Base-by-base conservation (phyloP, 179 eudicot species). In the Heliamphora pulchella region DNA sequence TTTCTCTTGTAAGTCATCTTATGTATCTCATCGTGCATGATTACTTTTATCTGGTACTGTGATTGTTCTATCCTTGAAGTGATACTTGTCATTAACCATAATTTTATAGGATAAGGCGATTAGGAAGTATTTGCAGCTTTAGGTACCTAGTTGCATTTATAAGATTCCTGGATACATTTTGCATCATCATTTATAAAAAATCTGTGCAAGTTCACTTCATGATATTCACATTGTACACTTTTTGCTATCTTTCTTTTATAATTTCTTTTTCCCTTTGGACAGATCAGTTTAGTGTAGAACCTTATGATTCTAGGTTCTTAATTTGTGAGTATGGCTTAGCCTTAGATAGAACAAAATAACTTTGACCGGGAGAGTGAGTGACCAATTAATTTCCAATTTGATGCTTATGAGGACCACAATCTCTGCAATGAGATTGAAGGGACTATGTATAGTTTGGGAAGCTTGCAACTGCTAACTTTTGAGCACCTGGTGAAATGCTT, bases 1-100 rank as follows among this genome's bases (percentile, higher is more conserved):
- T 87, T 69, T 94, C 94, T 83, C 86, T 90, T 82, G 98, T 93
- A 90, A 90, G 94, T 86, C 63, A 72, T 57, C 55, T 72, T 46
- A 8, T 66, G 71, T 20, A 47, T 68, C 39, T 76, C 18, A 2
- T n/a, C 17, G 1, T 4, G 14, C 57, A 10, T 65, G 3, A 63
- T 11, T 46, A 22, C 39, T 66, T 39, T 9, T 44, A n/a, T 65
- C 39, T 57, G 6, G 58, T 9, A 9, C 53, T 31, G 43, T 20
- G 31, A 51, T 41, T 20, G 61, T 54, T 1, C 14, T 39, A 39
- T 74, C 3, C 5, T 75, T 43, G 78, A n/a, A 41, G 39, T n/a
- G 10, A 43, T 58, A 44, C 11, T 31, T 74, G 77, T 39, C 64
- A 74, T 39, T 31, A 39, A 54, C 48, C 20, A 5, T 31, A 74